These are phyloP conservation scores for Pythium sukuiense DNA, from an alignment of 352 stramenopile species.

Conservation along the genomic window DNA sequence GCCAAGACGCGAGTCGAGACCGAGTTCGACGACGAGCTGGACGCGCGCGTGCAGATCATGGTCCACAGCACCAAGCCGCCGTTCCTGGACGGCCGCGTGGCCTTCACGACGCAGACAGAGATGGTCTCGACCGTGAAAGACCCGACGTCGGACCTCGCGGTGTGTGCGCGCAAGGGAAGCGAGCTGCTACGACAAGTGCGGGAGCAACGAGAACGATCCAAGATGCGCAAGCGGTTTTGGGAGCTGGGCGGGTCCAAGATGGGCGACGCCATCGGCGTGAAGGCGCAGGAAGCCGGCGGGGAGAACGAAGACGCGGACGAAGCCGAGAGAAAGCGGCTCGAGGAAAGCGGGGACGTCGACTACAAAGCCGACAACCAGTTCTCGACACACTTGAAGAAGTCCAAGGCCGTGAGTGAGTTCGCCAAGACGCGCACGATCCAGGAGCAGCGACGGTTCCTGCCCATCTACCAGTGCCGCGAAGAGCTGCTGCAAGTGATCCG, in stretches of 20 bases:
- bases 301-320: slow-evolving; percentile 57
- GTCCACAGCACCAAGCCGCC: slow-evolving; percentile 98
- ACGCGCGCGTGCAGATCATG: slow-evolving; percentile 94
- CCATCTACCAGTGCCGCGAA: slow-evolving; percentile 94
- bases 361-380: slow-evolving; percentile 96
- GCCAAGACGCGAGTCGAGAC: slow-evolving; percentile 66
- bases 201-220: slow-evolving; percentile 78
- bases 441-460: slow-evolving; percentile 96
- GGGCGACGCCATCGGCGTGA: slow-evolving; percentile 95
- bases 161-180: slow-evolving; percentile 93
- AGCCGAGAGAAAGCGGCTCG: slow-evolving; percentile 24
- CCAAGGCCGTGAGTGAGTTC: slow-evolving; percentile 93
- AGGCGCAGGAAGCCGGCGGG: slow-evolving; percentile 53
- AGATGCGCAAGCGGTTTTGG: slow-evolving; percentile 99
- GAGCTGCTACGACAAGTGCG: slow-evolving; percentile 77
- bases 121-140: slow-evolving; percentile 96
- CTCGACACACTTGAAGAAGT: slow-evolving; percentile 93
- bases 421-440: slow-evolving; percentile 94
- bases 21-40: slow-evolving; percentile 93
- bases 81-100: slow-evolving; percentile 94
- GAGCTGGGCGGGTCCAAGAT: slow-evolving; percentile 97
- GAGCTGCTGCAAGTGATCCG: slow-evolving; percentile 96
- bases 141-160: slow-evolving; percentile 94
- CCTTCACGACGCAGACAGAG: slow-evolving; percentile 95
- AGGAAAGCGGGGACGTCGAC: slow-evolving; percentile 66